Conservation (phyloP, 2,329 filamentous ascomycete species). For the Nigrospora osmanthi region DNA sequence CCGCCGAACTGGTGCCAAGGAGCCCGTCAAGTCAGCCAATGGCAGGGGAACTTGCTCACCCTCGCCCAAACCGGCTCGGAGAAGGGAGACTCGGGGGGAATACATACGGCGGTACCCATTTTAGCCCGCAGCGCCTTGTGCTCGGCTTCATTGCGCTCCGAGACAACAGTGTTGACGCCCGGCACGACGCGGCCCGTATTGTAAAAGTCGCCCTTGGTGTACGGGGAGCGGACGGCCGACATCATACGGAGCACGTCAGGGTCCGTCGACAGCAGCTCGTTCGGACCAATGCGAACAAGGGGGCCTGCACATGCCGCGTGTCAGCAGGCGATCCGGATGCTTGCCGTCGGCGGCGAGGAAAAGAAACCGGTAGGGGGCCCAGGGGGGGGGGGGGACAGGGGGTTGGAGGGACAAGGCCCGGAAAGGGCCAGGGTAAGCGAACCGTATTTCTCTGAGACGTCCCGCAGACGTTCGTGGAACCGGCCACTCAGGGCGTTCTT, state of each 20-base stretch:
- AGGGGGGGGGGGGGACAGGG: not conserved
- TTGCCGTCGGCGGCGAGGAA: not conserved
- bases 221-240: slow-evolving; percentile 26
- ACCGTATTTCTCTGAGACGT: slow-evolving; percentile 12
- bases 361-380: not conserved
- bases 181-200: slow-evolving; percentile 27
- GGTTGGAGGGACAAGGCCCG: not conserved
- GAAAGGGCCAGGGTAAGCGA: not conserved
- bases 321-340: not conserved
- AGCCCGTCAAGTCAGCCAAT: not conserved
- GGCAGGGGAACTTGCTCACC: no score
- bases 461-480: slow-evolving; percentile 14
- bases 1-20: slow-evolving; percentile 33
- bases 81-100: not conserved
- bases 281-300: slow-evolving; percentile 16
- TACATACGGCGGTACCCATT: slow-evolving; percentile 33
- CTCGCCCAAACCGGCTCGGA: no score
- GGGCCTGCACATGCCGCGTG: slow-evolving; percentile 6
- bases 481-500: slow-evolving; percentile 12
- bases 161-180: slow-evolving; percentile 26
- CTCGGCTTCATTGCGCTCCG: slow-evolving; percentile 22
- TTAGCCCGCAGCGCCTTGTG: slow-evolving; percentile 31
- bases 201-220: slow-evolving; percentile 27
- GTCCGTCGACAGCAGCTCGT: slow-evolving; percentile 15
- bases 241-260: slow-evolving; percentile 16